Base-by-base conservation (phyloP, 176 grass and related monocot genomes). In the Eragrostis curvula region DNA sequence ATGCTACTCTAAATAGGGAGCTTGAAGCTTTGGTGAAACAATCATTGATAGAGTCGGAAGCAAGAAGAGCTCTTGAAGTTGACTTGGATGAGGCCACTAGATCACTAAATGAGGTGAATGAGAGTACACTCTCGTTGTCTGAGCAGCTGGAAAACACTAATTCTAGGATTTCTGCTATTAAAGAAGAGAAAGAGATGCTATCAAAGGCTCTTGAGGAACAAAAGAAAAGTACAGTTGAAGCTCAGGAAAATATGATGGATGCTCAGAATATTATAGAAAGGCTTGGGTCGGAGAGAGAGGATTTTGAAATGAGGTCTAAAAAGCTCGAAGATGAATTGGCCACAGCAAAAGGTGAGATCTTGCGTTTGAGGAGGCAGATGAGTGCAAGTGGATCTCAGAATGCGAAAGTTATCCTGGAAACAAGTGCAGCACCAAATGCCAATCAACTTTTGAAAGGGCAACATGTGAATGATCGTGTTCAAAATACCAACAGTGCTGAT, bases 251-350 rank as follows among this genome's bases (percentile, higher is more conserved):
- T 86, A 86, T 96, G 68, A 77, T 66, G 60, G 91, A 94, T 68
- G 82, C 87, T 74, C 93, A 96, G 73, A 88, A 86, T 71, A 74
- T 88, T 40, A 99, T 96, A 27, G 76, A 68, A 66, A 92, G 52
- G 69, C 73, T 99, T 70, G 91, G 91, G 46, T 79, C 64, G 10
- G 93, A 96, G 82, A 93, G 85, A 53, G 93, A 94, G 51, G 88
- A 18, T 73, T 90, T 90, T 49, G 96, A 94, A 67, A 69, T 56
- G 52, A 94, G 85, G 80, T 87, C 78, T 81, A 96, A 83, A 21
- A 90, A 82, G 74, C 89, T 99, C 61, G 93, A 96, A 88, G 96
- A 96, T 50, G 96, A 99, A 79, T 89, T 96, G 77, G 79, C 85
- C 73, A 88, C 83, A 43, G 91, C 91, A 40, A 96, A 99, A 71